phyloP scores from a whole-genome alignment of 257 asterid genomes.

The Solanum chaucha region DNA sequence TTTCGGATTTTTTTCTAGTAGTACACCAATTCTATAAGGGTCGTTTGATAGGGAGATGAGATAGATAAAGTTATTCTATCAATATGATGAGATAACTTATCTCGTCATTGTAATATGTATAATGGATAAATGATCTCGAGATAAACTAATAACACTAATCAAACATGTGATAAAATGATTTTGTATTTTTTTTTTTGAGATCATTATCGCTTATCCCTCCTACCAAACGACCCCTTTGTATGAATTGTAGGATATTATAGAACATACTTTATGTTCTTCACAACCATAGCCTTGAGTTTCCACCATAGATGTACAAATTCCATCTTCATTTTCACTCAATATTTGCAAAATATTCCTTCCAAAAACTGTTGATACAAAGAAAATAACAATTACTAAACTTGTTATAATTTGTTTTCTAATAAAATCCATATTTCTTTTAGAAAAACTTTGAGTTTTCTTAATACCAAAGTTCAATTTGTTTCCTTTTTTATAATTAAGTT shows the following conservation, averaged over 20 bases:
- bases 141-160: neutral
- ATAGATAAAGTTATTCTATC: neutral
- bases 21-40: too few species aligned
- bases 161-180: fast-evolving
- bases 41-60: too few species aligned
- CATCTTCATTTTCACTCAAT: constrained; percentile 15
- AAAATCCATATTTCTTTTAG: neutral
- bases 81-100: too few species aligned
- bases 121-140: neutral
- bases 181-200: fast-evolving
- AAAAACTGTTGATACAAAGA: neutral
- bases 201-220: neutral
- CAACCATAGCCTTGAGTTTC: constrained; percentile 45
- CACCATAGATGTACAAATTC: constrained; percentile 45
- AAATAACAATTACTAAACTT: neutral
- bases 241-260: neutral
- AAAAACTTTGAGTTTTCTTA: neutral
- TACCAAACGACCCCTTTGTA: neutral
- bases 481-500: neutral
- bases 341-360: neutral
- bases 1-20: too few species aligned
- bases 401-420: neutral
- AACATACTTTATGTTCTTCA: constrained; percentile 54
- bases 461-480: neutral
- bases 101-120: too few species aligned